Evolutionary conservation across 805 yeast species (phyloP), one percentile per base, ranked within the genome.

Genomic region (Candida maris): DNA sequence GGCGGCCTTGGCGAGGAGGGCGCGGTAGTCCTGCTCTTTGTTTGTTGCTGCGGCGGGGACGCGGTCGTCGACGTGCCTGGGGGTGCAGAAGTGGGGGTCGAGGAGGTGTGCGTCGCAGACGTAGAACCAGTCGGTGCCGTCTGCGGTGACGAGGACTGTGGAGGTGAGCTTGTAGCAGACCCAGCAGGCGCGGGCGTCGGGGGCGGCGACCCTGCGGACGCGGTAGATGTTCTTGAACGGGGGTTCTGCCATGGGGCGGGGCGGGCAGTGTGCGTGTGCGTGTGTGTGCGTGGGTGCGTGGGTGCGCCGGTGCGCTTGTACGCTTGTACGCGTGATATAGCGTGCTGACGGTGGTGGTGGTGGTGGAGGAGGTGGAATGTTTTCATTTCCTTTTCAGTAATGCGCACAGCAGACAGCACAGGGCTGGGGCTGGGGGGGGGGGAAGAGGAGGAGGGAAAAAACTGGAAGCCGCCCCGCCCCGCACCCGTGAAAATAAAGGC

Each of bases 111-210:
- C 35, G 5, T 57, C 57, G 51, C 82, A 77, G 3, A 70, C 58
- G 47, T 74, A 75, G 49, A 77, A 72, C 61, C 73, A 75, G 49
- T 76, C 82, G 12, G 68, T 56, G 3, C 67, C 43, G 25, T 71
- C 51, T 37, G 46, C 23, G 2, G 75, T 57, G 6, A 77, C 54
- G 21, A 77, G 50, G 9, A 76, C 81, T 0, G 67, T 48, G 5
- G 56, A 32, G 0, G 77, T 56, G 1, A 77, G 70, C 44, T 73
- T 74, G 54, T 59, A 75, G 57, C 83, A 77, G 10, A 75, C 53
- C 15, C 41, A 44, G 49, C 83, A 77, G 2, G 81, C 52, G 44
- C 63, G 70, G 18, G 68, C 36, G 37, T 68, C 71, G 3, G 49
- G 37, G 1, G 54, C 61, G 1, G 74, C 66, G 8, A 71, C 81